Conservation (phyloP, 2,329 filamentous ascomycete genomes). For the Pyrenochaeta sp. region DNA sequence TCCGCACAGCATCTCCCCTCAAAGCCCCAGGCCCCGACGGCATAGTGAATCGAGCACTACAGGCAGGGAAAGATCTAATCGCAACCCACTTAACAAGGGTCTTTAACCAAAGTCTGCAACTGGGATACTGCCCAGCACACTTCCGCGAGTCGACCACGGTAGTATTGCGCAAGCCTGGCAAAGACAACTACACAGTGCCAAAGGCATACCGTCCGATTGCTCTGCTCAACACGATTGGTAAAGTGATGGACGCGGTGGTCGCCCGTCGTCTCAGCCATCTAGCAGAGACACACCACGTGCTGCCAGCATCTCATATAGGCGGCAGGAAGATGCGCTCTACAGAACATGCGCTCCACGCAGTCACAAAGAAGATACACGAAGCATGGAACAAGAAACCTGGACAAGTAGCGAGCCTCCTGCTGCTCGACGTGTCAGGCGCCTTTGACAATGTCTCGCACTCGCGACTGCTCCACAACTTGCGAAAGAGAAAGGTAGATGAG, state of each 20-base stretch:
- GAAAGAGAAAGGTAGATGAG: conserved; percentile 19
- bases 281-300: conserved; percentile 24
- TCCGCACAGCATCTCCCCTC: conserved; percentile 23
- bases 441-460: conserved; percentile 38
- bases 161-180: conserved; percentile 36
- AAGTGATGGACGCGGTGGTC: conserved; percentile 38
- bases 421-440: conserved; percentile 41
- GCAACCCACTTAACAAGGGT: conserved; percentile 11
- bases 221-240: conserved; percentile 38
- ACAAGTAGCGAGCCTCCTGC: conserved; percentile 39
- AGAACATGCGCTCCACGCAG: conserved; percentile 36
- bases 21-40: conserved; percentile 31
- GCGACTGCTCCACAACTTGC: conserved; percentile 33
- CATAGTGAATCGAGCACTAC: conserved; percentile 23
- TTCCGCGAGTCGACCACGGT: conserved; percentile 31
- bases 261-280: conserved; percentile 21
- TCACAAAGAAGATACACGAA: conserved; percentile 34
- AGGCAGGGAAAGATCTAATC: conserved; percentile 8
- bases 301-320: conserved; percentile 37
- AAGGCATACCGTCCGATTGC: conserved; percentile 39
- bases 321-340: conserved; percentile 30
- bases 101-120: conserved; percentile 24
- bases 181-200: conserved; percentile 33
- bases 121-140: conserved; percentile 22
- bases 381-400: conserved; percentile 21